Percentiles rank a stretch among this genome's conserved stretches.
Conservation (phyloP, 768 basidiomycete genomes). For the Tylopilus sp. region DNA sequence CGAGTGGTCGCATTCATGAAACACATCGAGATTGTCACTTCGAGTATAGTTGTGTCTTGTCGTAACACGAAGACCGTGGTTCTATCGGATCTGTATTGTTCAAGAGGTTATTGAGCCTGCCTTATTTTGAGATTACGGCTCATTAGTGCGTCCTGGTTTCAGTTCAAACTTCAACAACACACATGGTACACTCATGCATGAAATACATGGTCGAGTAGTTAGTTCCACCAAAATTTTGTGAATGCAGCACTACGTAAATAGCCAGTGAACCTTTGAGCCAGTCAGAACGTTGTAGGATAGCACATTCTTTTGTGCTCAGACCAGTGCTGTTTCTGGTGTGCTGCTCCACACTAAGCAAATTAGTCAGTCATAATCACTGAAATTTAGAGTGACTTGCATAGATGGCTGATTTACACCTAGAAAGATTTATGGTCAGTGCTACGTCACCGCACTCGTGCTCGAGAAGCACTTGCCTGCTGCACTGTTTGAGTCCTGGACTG, state of each 20-base stretch:
- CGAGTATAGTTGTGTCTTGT: neutral
- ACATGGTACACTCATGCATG: neutral
- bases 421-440: neutral
- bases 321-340: constrained; percentile 40
- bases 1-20: constrained; percentile 60
- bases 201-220: neutral
- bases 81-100: neutral
- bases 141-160: no score
- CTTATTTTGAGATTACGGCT: neutral
- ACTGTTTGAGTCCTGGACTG: constrained; percentile 32
- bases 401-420: constrained; percentile 40
- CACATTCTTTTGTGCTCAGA: constrained; percentile 33
- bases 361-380: neutral
- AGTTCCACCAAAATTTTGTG: no score
- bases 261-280: neutral
- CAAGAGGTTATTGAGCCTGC: neutral
- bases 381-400: constrained; percentile 27
- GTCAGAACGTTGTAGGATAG: constrained; percentile 33
- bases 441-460: neutral
- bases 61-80: neutral
- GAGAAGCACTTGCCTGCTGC: constrained; percentile 30
- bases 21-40: neutral
- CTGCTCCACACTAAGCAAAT: constrained; percentile 30
- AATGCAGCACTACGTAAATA: neutral
- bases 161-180: neutral